phyloP scores from a whole-genome alignment of 352 stramenopile species.

The Globisporangium megalacanthum region DNA sequence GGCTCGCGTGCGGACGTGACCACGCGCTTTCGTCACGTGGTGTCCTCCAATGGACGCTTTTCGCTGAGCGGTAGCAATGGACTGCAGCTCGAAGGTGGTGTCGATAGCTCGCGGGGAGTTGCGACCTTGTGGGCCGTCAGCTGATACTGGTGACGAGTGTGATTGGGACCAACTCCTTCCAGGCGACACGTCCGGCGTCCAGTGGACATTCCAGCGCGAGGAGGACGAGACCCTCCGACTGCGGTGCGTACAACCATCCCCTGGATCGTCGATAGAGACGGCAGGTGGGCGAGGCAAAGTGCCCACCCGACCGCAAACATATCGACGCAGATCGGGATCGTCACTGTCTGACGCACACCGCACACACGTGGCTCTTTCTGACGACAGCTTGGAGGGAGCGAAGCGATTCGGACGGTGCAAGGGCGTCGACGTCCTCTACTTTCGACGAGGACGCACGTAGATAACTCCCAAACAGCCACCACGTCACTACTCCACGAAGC shows the following conservation, averaged over 20 bases:
- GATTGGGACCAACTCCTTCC: background rate
- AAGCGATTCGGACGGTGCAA: conserved; percentile 72
- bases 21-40: conserved; percentile 43
- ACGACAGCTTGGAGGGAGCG: conserved; percentile 52
- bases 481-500: too few relatives aligned
- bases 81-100: conserved; percentile 25
- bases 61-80: conserved; percentile 19
- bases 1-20: conserved; percentile 41
- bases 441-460: conserved; percentile 19
- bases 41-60: conserved; percentile 39
- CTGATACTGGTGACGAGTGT: background rate
- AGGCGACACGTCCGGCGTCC: conserved; percentile 48
- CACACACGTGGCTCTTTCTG: background rate
- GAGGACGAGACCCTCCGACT: conserved; percentile 59
- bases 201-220: conserved; percentile 66
- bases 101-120: background rate
- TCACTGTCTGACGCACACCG: background rate
- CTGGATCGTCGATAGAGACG: too few relatives aligned
- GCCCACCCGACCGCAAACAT: too few relatives aligned
- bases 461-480: too few relatives aligned
- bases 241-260: conserved; percentile 17
- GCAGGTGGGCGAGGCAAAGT: too few relatives aligned
- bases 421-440: conserved; percentile 82
- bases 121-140: background rate
- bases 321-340: background rate